phyloP scores from a whole-genome alignment of 2,329 filamentous ascomycete genomes.

The Fusarium sp. region DNA sequence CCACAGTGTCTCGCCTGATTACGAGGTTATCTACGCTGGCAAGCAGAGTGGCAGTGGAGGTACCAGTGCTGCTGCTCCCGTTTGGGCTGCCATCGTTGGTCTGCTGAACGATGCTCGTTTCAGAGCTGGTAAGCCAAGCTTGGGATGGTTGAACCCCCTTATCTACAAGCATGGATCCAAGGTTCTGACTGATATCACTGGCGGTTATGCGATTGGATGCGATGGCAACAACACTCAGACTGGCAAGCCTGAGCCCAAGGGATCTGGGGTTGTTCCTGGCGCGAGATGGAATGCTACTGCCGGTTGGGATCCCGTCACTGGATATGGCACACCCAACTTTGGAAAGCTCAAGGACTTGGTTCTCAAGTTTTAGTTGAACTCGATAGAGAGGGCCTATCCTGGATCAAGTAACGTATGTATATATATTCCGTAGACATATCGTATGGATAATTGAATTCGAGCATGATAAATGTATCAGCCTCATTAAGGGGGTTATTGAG shows the following conservation, averaged over 20 bases:
- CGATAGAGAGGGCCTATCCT: neutral
- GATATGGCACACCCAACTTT: conserved; percentile 37
- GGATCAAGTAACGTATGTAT: neutral
- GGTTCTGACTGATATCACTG: conserved; percentile 43
- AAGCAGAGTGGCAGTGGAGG: conserved; percentile 44
- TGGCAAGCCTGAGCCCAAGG: conserved; percentile 13
- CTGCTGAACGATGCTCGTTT: conserved; percentile 61
- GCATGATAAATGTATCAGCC: neutral
- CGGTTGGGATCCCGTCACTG: conserved; percentile 39
- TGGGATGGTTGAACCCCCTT: conserved; percentile 63
- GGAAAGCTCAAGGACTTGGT: conserved; percentile 34
- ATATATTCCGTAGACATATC: neutral
- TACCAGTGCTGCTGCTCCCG: conserved; percentile 59
- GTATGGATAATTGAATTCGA: neutral
- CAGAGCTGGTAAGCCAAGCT: conserved; percentile 53
- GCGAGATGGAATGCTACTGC: conserved; percentile 39
- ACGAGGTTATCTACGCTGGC: conserved; percentile 51
- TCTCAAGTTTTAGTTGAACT: neutral
- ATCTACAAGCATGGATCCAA: conserved; percentile 50
- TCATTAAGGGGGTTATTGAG: neutral
- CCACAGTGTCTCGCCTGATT: conserved; percentile 62
- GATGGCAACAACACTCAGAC: conserved; percentile 41
- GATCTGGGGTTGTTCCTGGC: conserved; percentile 30
- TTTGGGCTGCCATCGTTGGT: conserved; percentile 60
- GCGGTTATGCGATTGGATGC: conserved; percentile 49